These are phyloP conservation scores for Vachellia pachyceras DNA, from an alignment of 306 rosid genomes.

Conservation along the genomic window DNA sequence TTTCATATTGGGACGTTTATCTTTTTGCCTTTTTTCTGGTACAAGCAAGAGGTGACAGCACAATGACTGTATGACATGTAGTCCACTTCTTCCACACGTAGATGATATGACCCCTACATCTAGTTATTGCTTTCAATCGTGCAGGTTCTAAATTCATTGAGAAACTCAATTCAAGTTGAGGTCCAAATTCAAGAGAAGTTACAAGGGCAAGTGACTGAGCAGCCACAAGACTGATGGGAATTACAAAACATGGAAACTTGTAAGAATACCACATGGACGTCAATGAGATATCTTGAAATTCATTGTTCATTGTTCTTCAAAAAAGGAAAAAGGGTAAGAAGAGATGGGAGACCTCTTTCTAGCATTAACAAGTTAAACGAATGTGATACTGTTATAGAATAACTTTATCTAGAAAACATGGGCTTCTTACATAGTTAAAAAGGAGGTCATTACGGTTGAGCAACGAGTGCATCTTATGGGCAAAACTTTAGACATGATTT, in stretches of 20 bases:
- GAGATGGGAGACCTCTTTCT: too few relatives aligned
- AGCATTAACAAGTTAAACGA: too few relatives aligned
- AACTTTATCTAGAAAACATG: neutral
- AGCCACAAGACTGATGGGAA: neutral
- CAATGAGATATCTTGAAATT: constrained; percentile 5
- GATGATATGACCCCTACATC: neutral
- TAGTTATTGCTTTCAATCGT: neutral
- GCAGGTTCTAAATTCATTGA: neutral
- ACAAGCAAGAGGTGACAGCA: neutral
- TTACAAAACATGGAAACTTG: neutral
- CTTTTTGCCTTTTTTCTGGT: neutral
- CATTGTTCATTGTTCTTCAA: neutral
- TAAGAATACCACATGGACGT: neutral
- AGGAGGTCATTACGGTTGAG: constrained; percentile 6
- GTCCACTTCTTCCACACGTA: too few relatives aligned
- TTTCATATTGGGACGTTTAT: neutral
- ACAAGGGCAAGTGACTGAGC: neutral
- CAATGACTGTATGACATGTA: too few relatives aligned
- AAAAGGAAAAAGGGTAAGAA: neutral
- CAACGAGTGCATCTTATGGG: constrained; percentile 20
- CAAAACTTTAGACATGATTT: too few relatives aligned
- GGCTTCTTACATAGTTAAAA: neutral
- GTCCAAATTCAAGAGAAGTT: neutral
- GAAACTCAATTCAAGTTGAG: neutral
- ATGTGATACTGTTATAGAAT: constrained; percentile 1